phyloP scores from a whole-genome alignment of 352 stramenopile species.

The Plasmopara halstedii region DNA sequence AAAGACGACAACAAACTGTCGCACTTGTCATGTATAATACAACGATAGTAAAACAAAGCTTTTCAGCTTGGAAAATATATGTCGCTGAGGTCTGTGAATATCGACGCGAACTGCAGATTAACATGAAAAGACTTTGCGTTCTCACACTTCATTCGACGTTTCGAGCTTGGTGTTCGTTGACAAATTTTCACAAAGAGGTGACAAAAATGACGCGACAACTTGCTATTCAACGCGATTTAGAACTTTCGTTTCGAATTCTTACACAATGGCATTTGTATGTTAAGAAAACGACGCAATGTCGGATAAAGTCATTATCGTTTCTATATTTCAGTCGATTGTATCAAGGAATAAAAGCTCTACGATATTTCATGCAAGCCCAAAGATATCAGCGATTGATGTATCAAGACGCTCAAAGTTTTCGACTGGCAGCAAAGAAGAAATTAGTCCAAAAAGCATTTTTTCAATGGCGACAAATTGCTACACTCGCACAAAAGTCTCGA shows the following conservation, averaged over 20 bases:
- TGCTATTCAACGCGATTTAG: conserved; percentile 13
- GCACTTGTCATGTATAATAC: conserved; percentile 14
- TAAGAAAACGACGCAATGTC: conserved; percentile 4
- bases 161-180: conserved; percentile 31
- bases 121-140: conserved; percentile 52
- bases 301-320: conserved; percentile 14
- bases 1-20: conserved; percentile 19
- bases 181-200: conserved; percentile 21
- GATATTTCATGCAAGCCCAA: conserved; percentile 3
- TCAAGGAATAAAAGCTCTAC: conserved; percentile 16
- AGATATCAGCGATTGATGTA: neutral
- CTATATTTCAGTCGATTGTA: conserved; percentile 14
- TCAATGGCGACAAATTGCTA: conserved; percentile 18
- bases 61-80: conserved; percentile 23
- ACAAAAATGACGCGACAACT: conserved; percentile 15
- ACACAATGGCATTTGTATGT: conserved; percentile 16
- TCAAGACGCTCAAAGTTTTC: conserved; percentile 21
- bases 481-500: conserved; percentile 15
- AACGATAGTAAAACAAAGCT: conserved; percentile 4
- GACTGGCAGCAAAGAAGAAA: conserved; percentile 5
- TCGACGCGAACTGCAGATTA: conserved; percentile 34
- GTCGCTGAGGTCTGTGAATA: conserved; percentile 12
- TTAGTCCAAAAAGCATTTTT: conserved; percentile 11
- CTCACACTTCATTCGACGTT: conserved; percentile 52
- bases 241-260: conserved; percentile 7